phyloP scores from a whole-genome alignment of 768 basidiomycete genomes.

The Hemileccinum impolitum region DNA sequence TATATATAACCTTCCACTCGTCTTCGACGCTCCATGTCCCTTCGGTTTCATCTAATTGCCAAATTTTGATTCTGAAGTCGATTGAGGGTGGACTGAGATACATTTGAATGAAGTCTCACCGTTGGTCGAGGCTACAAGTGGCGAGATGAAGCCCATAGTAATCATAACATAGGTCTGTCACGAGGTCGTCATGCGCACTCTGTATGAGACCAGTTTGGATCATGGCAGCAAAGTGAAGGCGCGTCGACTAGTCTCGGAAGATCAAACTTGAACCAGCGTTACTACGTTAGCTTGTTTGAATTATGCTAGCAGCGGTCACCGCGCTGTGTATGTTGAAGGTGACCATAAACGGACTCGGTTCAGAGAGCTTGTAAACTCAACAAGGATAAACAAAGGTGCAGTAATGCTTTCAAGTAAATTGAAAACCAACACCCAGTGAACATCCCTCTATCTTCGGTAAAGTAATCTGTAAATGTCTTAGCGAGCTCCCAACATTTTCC shows the following conservation, averaged over 20 bases:
- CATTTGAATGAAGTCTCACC: slow-evolving; percentile 40
- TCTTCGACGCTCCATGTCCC: slow-evolving; percentile 78
- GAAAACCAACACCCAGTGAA: too few relatives aligned
- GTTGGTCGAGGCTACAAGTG: slow-evolving; percentile 79
- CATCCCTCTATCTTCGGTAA: too few relatives aligned
- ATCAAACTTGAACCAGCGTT: too few relatives aligned
- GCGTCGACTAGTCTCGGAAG: not conserved
- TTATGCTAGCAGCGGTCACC: too few relatives aligned
- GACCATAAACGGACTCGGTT: slow-evolving; percentile 2
- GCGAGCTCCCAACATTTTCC: too few relatives aligned
- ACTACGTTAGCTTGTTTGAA: too few relatives aligned
- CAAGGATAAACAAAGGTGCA: slow-evolving; percentile 15
- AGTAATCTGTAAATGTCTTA: too few relatives aligned
- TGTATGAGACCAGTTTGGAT: slow-evolving; percentile 79
- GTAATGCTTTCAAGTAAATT: too few relatives aligned
- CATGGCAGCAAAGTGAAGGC: slow-evolving; percentile 36
- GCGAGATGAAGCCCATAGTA: slow-evolving; percentile 84
- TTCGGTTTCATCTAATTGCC: slow-evolving; percentile 69
- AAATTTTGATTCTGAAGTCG: slow-evolving; percentile 67
- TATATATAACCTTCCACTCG: slow-evolving; percentile 82
- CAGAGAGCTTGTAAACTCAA: slow-evolving; percentile 17
- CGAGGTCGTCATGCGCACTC: slow-evolving; percentile 74
- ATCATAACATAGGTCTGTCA: slow-evolving; percentile 86
- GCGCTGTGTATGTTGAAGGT: not conserved
- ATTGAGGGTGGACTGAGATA: slow-evolving; percentile 9